These are phyloP conservation scores for Monosporascus sp. DNA, from an alignment of 2,329 filamentous ascomycete genomes.

Conservation along the genomic window DNA sequence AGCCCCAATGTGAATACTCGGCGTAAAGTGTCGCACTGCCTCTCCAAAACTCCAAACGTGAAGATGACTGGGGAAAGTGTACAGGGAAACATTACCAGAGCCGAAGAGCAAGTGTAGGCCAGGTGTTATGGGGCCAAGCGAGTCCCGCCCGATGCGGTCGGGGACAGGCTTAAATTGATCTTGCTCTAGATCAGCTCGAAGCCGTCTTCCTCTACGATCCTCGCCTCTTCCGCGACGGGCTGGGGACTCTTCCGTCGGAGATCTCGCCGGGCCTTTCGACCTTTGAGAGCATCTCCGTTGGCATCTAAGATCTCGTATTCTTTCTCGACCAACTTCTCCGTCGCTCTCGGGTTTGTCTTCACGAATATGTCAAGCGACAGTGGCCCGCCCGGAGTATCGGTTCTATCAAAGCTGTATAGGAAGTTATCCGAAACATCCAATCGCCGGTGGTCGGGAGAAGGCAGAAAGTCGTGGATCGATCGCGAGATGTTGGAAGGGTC, in stretches of 20 bases:
- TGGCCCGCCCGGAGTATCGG: conserved; percentile 33
- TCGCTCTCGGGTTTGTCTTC: conserved; percentile 33
- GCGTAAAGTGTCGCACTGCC: not conserved
- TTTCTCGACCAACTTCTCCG: conserved; percentile 41
- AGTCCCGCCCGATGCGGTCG: not conserved
- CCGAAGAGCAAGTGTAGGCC: not conserved
- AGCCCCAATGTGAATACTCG: not conserved
- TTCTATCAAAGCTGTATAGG: conserved; percentile 40
- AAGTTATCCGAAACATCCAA: conserved; percentile 29
- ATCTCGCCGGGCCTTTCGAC: conserved; percentile 37
- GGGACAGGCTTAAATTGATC: not conserved
- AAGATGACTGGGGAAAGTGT: not conserved
- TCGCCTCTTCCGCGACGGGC: conserved; percentile 16
- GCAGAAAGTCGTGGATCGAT: conserved; percentile 31
- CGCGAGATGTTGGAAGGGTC: conserved; percentile 29
- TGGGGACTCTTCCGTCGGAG: conserved; percentile 29
- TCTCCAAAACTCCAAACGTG: not conserved
- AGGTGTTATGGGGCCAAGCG: not conserved
- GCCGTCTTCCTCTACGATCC: conserved; percentile 34
- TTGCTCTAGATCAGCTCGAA: conserved; percentile 34
- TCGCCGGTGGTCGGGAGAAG: conserved; percentile 17
- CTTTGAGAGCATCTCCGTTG: conserved; percentile 40
- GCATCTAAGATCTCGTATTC: conserved; percentile 44
- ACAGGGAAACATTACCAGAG: not conserved
- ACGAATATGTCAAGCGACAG: conserved; percentile 36